Base-by-base conservation (phyloP, 148 eudicot genomes). In the Drosera capensis region DNA sequence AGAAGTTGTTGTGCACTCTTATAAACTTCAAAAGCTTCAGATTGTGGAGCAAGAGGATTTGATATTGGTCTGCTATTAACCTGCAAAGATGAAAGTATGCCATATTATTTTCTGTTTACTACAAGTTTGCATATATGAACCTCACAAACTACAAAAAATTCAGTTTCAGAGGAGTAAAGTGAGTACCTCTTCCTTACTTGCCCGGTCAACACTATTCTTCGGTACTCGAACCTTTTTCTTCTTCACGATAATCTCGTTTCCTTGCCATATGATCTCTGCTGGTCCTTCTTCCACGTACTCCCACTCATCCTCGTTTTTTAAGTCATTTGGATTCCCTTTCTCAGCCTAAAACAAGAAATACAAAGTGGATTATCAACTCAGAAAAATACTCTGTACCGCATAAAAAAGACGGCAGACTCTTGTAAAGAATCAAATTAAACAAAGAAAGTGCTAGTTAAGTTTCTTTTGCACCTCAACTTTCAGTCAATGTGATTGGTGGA, bases 1-100 rank as follows among this genome's bases (percentile, higher is more conserved):
- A 90, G 52, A 46, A 80, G 49, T 47, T 87, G 80, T 64, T 73
- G 77, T 15, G 72, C 75, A 52, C 65, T 78, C 55, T 48, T 78
- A 64, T 55, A 59, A 58, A 71, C 75, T 17, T 79, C 67, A 68
- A 62, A 84, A 40, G 71, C 78, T 68, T 88, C 93, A 35, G 84
- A 78, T 55, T 90, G 87, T 40, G 97, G 97, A 71, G 92, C 93
- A 62, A 90, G 94, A 53, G 97, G 97, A 59, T 90, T 90, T 54
- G 97, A 90, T 62, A 74, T 90, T 20, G 97, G 95, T 58, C 93
- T 65, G 51, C 65, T 67, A 31, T 64, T 53, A 67, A 78, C 95
- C 97, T 90, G 64, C 30, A 55, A 43, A 47, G 20, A 40, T 12
- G 46, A 60, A 16, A 20, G 14, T 20, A 53, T 8, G 43, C 52